Evolutionary conservation across 2,329 filamentous ascomycete species (phyloP), one percentile per base, ranked within the genome.

Genomic region (Phialophora expanda): DNA sequence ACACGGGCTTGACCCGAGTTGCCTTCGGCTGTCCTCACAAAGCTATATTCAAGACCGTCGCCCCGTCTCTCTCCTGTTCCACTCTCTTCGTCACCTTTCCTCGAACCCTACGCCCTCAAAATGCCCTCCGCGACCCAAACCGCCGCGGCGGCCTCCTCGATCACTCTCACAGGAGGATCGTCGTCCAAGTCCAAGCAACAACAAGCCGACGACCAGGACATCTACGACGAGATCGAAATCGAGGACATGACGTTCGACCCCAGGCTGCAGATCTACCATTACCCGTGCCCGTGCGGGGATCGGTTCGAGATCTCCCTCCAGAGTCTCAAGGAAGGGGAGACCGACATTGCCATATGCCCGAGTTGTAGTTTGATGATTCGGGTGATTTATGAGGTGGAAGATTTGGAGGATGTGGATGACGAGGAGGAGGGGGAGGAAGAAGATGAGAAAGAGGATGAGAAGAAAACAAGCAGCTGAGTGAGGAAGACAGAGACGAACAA

Each of bases 191-290:
- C 61, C 24, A 44, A 28, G 9, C 38, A 38, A 1, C 50, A 56
- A 22, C 26, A 55, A n/a, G 56, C 55, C 60, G 86, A 89, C 70
- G 84, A 86, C 61, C 79, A 90, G 64, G 88, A 90, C 72, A 91
- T 97, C 77, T 98, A 97, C 83, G 94, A 98, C 76, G 94, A 97
- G 80, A 94, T 98, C 79, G 94, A 98, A 78, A 97, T 98, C 82
- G 94, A 98, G 79, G 95, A 99, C 80, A 96, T 97, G 93, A 95
- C 91, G 74, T 97, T 87, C 78, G 93, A 97, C 78, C 82, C 88
- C 55, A 84, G 85, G 3, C 85, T 93, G 48, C 90, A 97, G 78
- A 89, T 97, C 73, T 99, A 97, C 82, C 90, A 94, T 80, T 97
- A 96, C 78, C 95, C 95, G 14, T 99, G 95, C 78, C 95, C 95